Percentiles rank a stretch among this genome's conserved stretches.
Evolutionary conservation across 2,329 filamentous ascomycete species (phyloP).

Genomic region (Chaetothyriales sp.): DNA sequence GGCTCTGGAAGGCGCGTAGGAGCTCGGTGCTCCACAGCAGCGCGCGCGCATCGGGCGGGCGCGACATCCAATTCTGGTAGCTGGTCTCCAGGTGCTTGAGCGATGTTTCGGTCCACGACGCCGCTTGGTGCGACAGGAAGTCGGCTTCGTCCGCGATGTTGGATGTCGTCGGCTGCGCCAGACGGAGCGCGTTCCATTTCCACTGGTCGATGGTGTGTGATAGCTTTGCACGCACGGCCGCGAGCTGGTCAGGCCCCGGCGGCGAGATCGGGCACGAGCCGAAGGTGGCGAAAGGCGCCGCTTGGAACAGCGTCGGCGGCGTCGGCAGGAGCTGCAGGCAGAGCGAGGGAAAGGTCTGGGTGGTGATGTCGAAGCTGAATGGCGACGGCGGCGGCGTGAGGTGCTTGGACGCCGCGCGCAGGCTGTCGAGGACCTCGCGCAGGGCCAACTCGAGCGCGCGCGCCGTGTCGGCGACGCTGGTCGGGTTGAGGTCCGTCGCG

Average conservation of each 20-base stretch:
- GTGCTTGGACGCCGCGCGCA: slow-evolving; percentile 55
- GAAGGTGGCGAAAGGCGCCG: slow-evolving; percentile 61
- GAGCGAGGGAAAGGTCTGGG: slow-evolving; percentile 73
- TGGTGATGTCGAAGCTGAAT: slow-evolving; percentile 71
- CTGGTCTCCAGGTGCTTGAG: slow-evolving; percentile 63
- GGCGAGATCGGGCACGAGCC: slow-evolving; percentile 71
- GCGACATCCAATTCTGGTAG: slow-evolving; percentile 60
- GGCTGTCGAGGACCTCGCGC: slow-evolving; percentile 65
- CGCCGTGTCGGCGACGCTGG: slow-evolving; percentile 47
- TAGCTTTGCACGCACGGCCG: slow-evolving; percentile 56
- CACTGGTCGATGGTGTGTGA: slow-evolving; percentile 53
- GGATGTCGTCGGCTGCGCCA: slow-evolving; percentile 10
- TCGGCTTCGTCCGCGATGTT: slow-evolving; percentile 22
- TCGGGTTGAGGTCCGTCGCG: slow-evolving; percentile 12
- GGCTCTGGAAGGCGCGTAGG: slow-evolving; percentile 32
- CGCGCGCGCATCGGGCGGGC: slow-evolving; percentile 39
- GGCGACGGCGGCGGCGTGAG: slow-evolving; percentile 32
- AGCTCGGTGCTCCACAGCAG: slow-evolving; percentile 36
- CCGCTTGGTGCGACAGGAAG: slow-evolving; percentile 23
- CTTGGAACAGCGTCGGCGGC: slow-evolving; percentile 62
- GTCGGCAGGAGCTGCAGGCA: slow-evolving; percentile 68
- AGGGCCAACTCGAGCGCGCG: slow-evolving; percentile 73
- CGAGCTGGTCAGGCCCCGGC: slow-evolving; percentile 59
- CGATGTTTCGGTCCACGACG: slow-evolving; percentile 52
- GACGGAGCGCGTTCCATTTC: slow-evolving; percentile 36